These are phyloP conservation scores for Ilyonectria robusta DNA, from an alignment of 2,329 filamentous ascomycete species.

Conservation along the genomic window DNA sequence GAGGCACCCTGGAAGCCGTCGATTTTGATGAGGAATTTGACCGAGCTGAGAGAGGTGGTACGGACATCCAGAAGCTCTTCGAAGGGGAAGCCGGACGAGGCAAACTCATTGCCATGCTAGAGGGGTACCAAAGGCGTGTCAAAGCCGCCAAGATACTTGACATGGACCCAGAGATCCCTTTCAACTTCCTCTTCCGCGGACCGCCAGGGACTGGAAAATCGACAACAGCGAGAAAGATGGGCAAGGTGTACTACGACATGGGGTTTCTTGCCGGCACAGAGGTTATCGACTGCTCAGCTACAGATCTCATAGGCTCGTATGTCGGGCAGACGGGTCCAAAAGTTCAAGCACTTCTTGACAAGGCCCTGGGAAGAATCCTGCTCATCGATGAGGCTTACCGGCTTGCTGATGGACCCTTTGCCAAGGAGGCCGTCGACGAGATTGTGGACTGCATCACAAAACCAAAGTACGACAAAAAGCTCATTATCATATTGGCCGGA, in stretches of 20 bases:
- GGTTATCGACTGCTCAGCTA: slow-evolving; percentile 76
- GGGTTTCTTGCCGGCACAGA: slow-evolving; percentile 73
- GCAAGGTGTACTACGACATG: slow-evolving; percentile 82
- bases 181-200: slow-evolving; percentile 79
- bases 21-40: slow-evolving; percentile 79
- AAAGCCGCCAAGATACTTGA: slow-evolving; percentile 42
- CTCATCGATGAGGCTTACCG: slow-evolving; percentile 83
- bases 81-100: slow-evolving; percentile 72
- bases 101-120: slow-evolving; percentile 64
- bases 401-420: slow-evolving; percentile 69
- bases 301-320: slow-evolving; percentile 78
- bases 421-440: slow-evolving; percentile 69
- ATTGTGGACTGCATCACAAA: slow-evolving; percentile 68
- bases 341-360: slow-evolving; percentile 70
- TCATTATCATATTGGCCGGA: slow-evolving; percentile 78
- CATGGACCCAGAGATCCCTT: slow-evolving; percentile 66
- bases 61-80: slow-evolving; percentile 69
- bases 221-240: slow-evolving; percentile 80
- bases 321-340: slow-evolving; percentile 80
- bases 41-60: slow-evolving; percentile 56
- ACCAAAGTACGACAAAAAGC: slow-evolving; percentile 68
- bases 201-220: slow-evolving; percentile 80
- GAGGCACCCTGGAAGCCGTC: slow-evolving; percentile 80
- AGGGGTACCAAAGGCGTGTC: slow-evolving; percentile 67
- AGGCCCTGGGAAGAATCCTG: slow-evolving; percentile 74